phyloP scores from a whole-genome alignment of 2,329 filamentous ascomycete species.

The Colletotrichum abscissum region DNA sequence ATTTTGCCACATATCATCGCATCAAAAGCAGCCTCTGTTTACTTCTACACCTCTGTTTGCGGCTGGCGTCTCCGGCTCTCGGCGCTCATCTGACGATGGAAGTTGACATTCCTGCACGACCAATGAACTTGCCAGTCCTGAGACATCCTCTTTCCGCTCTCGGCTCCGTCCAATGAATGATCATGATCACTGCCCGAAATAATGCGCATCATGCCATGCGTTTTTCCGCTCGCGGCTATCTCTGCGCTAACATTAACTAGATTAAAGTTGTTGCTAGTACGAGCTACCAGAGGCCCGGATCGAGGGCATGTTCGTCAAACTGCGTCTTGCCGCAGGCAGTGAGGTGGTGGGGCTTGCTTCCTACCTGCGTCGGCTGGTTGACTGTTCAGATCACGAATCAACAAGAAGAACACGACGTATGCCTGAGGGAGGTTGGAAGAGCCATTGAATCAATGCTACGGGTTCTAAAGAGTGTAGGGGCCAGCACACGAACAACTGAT shows the following conservation, averaged over 20 bases:
- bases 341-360: neutral
- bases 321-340: neutral
- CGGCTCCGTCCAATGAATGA: neutral
- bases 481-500: no score
- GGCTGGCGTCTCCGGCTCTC: neutral
- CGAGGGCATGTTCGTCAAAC: neutral
- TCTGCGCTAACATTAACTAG: neutral
- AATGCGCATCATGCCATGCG: neutral
- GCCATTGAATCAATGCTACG: no score
- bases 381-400: neutral
- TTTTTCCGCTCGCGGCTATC: neutral
- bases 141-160: conserved; percentile 9
- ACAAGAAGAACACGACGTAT: neutral
- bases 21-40: neutral
- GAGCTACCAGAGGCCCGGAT: neutral
- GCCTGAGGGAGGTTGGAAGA: no score
- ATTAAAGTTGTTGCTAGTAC: neutral
- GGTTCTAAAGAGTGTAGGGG: no score
- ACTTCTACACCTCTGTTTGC: neutral
- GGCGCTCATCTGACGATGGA: neutral
- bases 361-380: no score
- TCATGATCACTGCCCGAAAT: neutral
- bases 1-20: conserved; percentile 10
- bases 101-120: conserved; percentile 9
- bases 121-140: neutral